Evolutionary conservation across 176 grass and related monocot species (phyloP).

Genomic region (Triticum dicoccoides): DNA sequence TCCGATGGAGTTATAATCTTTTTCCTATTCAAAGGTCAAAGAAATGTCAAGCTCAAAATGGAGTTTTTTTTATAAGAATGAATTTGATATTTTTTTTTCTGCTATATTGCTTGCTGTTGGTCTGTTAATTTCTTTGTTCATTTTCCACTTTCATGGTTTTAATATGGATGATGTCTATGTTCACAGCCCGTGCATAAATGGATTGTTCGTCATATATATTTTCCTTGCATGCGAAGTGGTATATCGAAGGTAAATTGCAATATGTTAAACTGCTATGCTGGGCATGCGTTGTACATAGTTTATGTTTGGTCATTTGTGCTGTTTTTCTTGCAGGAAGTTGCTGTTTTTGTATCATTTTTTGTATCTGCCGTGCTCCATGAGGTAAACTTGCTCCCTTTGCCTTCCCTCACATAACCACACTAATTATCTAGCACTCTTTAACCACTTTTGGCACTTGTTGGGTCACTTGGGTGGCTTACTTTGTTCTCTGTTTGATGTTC

Average conservation of each 20-base stretch:
- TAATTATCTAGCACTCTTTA: background rate
- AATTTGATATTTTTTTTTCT: background rate
- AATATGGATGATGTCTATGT: slow-evolving; percentile 16
- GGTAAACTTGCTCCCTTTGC: slow-evolving; percentile 41
- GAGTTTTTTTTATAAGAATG: slow-evolving; percentile 1
- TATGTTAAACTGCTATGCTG: background rate
- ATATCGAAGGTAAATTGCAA: slow-evolving; percentile 68
- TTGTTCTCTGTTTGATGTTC: background rate
- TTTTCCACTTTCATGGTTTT: slow-evolving; percentile 17
- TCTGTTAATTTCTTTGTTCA: slow-evolving; percentile 5
- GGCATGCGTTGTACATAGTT: background rate
- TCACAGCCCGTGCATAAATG: slow-evolving; percentile 98
- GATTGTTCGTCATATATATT: slow-evolving; percentile 89
- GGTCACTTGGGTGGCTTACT: background rate
- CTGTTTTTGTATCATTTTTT: slow-evolving; percentile 84
- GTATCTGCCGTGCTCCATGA: slow-evolving; percentile 92
- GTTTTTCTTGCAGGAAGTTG: slow-evolving; percentile 70
- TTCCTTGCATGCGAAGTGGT: slow-evolving; percentile 84
- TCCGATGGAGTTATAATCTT: background rate
- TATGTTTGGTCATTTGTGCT: slow-evolving; percentile 10
- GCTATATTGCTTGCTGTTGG: background rate
- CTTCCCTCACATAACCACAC: background rate
- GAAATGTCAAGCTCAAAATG: background rate
- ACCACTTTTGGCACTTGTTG: background rate
- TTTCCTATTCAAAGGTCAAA: slow-evolving; percentile 22